phyloP scores from a whole-genome alignment of 2,329 filamentous ascomycete genomes.

The Trichocomaceae sp. region DNA sequence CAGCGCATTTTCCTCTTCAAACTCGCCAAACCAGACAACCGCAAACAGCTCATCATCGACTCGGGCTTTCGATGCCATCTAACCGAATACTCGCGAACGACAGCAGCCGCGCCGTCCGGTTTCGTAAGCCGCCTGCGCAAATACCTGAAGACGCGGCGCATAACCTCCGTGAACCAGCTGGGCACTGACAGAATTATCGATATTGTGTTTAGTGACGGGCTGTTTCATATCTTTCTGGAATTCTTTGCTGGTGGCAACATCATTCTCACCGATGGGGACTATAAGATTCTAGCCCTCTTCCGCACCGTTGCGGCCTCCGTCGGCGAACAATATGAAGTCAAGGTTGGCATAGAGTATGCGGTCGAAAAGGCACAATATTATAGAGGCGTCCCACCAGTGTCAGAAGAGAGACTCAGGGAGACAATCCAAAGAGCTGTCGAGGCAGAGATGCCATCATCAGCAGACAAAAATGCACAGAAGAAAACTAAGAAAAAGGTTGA shows the following conservation, averaged over 20 bases:
- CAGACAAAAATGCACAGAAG: slow-evolving; percentile 43
- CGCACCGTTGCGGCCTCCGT: slow-evolving; percentile 68
- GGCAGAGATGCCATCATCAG: slow-evolving; percentile 20
- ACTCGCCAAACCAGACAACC: slow-evolving; percentile 81
- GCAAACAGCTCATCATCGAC: slow-evolving; percentile 86
- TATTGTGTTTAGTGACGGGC: slow-evolving; percentile 84
- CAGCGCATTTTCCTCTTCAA: slow-evolving; percentile 89
- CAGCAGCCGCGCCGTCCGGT: slow-evolving; percentile 71
- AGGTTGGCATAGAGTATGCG: slow-evolving; percentile 70
- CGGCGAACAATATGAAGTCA: slow-evolving; percentile 75
- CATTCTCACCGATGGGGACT: slow-evolving; percentile 76
- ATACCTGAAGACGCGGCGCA: slow-evolving; percentile 74
- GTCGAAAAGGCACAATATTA: slow-evolving; percentile 80
- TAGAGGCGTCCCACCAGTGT: slow-evolving; percentile 65
- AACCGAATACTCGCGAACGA: slow-evolving; percentile 81
- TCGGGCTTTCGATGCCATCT: slow-evolving; percentile 94
- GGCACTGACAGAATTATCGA: slow-evolving; percentile 92
- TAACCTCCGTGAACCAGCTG: slow-evolving; percentile 75
- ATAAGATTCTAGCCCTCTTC: slow-evolving; percentile 74
- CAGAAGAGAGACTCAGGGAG: slow-evolving; percentile 62
- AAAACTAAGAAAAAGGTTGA: slow-evolving; percentile 69
- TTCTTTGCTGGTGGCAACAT: slow-evolving; percentile 97
- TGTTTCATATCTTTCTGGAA: slow-evolving; percentile 81
- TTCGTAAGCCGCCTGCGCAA: slow-evolving; percentile 85
- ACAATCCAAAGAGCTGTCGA: slow-evolving; percentile 61